These are phyloP conservation scores for Chrysopogon serrulatus DNA, from an alignment of 176 grass and related monocot genomes.

Conservation along the genomic window DNA sequence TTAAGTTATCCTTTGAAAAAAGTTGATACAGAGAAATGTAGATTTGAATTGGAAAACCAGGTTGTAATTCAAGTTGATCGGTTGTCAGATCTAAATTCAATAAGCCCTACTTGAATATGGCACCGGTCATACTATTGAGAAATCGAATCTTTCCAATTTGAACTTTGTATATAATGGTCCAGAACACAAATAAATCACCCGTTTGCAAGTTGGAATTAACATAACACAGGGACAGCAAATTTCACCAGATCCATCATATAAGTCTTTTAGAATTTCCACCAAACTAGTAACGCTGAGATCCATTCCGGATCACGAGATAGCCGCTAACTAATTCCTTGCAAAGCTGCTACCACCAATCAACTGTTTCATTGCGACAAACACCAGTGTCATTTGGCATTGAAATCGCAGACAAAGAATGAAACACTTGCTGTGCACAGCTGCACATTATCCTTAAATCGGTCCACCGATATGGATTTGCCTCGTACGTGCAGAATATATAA, in stretches of 20 bases:
- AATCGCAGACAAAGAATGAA: neutral
- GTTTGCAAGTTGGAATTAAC: neutral
- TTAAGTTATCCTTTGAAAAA: neutral
- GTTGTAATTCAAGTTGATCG: neutral
- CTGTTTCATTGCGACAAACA: constrained; percentile 17
- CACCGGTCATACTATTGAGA: neutral
- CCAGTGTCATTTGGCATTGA: neutral
- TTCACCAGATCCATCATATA: constrained; percentile 25
- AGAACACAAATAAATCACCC: neutral
- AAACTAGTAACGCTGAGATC: neutral
- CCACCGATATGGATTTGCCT: neutral
- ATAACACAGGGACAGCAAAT: neutral
- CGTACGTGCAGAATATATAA: too few species aligned
- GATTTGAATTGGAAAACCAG: neutral
- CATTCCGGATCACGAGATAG: neutral
- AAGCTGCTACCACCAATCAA: neutral
- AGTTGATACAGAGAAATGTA: neutral
- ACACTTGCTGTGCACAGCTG: neutral
- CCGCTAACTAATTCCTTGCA: neutral
- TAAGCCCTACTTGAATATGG: neutral
- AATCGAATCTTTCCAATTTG: constrained; percentile 7
- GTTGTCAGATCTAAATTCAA: neutral
- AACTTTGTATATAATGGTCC: neutral
- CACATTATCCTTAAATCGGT: neutral
- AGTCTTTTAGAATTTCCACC: neutral